Evolutionary conservation across 1,139 yeast genomes (phyloP).

Genomic region (Pichia sp.): DNA sequence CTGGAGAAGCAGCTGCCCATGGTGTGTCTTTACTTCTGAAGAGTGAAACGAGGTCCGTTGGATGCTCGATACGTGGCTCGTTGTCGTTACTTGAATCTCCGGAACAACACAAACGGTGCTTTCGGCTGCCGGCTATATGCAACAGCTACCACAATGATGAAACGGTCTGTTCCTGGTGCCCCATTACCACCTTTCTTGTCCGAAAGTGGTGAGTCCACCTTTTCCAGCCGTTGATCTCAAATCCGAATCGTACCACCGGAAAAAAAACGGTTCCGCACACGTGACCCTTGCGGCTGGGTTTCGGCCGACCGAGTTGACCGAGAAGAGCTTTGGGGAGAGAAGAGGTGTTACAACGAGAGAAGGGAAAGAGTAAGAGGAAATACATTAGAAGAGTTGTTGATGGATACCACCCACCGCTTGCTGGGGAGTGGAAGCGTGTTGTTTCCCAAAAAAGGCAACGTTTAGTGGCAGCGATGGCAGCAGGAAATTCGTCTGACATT

Average conservation of each 20-base stretch:
- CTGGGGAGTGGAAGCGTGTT: background rate
- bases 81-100: too few relatives aligned
- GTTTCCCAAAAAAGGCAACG: background rate
- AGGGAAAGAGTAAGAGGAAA: background rate
- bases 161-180: background rate
- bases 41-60: background rate
- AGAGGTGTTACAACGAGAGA: background rate
- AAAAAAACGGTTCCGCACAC: background rate
- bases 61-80: background rate
- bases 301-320: background rate
- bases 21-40: background rate
- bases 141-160: background rate
- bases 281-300: background rate
- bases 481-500: too few relatives aligned
- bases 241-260: background rate
- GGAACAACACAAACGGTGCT: background rate
- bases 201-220: background rate
- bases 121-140: background rate
- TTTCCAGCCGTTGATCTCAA: background rate
- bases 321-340: background rate
- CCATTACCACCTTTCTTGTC: background rate
- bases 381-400: too few relatives aligned
- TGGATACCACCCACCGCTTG: too few relatives aligned
- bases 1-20: conserved; percentile 1
- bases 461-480: background rate